Evolutionary conservation across 192 early-diverging fungal species (phyloP).

Genomic region (Coemansia sp.): DNA sequence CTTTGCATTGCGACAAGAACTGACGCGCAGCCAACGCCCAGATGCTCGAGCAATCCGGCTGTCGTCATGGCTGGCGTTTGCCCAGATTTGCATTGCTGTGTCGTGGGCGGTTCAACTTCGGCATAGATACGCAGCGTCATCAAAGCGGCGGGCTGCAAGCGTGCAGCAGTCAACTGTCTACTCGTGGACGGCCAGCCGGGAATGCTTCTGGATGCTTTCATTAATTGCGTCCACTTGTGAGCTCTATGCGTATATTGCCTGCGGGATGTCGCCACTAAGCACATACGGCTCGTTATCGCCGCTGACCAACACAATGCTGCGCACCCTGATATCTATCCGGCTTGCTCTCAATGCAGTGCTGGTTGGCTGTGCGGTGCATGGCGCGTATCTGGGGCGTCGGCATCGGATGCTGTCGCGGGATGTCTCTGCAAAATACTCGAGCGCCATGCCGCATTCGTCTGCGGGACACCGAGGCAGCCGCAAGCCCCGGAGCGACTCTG

Average conservation of each 20-base stretch:
- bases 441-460: background rate
- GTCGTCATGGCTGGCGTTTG: slow-evolving; percentile 32
- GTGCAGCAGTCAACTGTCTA: slow-evolving; percentile 12
- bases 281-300: slow-evolving; percentile 13
- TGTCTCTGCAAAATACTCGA: slow-evolving; percentile 4
- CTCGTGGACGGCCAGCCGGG: slow-evolving; percentile 26
- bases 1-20: slow-evolving; percentile 49
- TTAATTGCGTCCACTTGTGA: slow-evolving; percentile 36
- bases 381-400: slow-evolving; percentile 11
- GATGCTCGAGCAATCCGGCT: slow-evolving; percentile 21
- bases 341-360: slow-evolving; percentile 27
- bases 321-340: slow-evolving; percentile 45
- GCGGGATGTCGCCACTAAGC: slow-evolving; percentile 14
- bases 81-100: slow-evolving; percentile 36
- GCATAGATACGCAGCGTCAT: slow-evolving; percentile 12
- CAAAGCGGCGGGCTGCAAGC: slow-evolving; percentile 8
- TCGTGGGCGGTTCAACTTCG: slow-evolving; percentile 39
- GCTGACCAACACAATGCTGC: slow-evolving; percentile 40
- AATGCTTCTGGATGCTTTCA: slow-evolving; percentile 47
- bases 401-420: slow-evolving; percentile 4
- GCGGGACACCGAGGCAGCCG: background rate
- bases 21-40: slow-evolving; percentile 11
- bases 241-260: slow-evolving; percentile 46
- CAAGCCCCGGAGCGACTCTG: background rate
- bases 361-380: slow-evolving; percentile 25